Evolutionary conservation across 495 filamentous ascomycete species (phyloP), one percentile per base, ranked within the genome.

Genomic region (Neurospora tetraspora): DNA sequence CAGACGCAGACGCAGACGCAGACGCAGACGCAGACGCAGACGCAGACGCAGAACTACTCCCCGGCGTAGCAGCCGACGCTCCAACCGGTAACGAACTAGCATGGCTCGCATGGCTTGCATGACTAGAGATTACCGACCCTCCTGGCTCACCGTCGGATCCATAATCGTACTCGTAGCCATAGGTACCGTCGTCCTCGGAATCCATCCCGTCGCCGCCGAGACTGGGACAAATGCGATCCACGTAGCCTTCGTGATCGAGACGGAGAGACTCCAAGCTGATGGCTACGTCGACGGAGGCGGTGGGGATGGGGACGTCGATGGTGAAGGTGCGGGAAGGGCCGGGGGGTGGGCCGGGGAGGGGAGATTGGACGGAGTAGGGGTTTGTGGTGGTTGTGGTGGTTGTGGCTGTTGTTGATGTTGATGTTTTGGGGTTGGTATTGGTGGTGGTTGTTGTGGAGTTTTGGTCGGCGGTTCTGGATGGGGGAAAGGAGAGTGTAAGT

Each of bases 301-400:
- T 70, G 1, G 80, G 77, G 77, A 85, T 81, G 43, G 81, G 75
- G 71, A 86, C 83, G 80, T 86, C 83, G 76, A 86, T 86, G 68
- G 82, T 85, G 73, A 86, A 86, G 40, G 83, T 86, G 74, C 82
- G 82, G 74, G 82, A 83, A 7, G 83, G 83, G 6, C 80, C 81
- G n/a, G 82, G 76, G 3, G 80, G 79, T 11, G 75, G 76, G 40
- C 42, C 61, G 76, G 70, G 7, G 42, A 45, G 68, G 74, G 69
- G 10, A 70, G 68, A 42, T 78, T 74, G 43, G 42, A 45, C 76
- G 76, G 36, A 39, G 61, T 39, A 39, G 34, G 8, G 31, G 39
- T 36, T 59, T 12, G 65, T 20, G 37, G 68, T 39, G 39, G 45
- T 14, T 38, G 42, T 53, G 69, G 42, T 53, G 69, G n/a, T 71